phyloP scores from a whole-genome alignment of 1,284 basidiomycete genomes.

The Phaffia rhodozyma region DNA sequence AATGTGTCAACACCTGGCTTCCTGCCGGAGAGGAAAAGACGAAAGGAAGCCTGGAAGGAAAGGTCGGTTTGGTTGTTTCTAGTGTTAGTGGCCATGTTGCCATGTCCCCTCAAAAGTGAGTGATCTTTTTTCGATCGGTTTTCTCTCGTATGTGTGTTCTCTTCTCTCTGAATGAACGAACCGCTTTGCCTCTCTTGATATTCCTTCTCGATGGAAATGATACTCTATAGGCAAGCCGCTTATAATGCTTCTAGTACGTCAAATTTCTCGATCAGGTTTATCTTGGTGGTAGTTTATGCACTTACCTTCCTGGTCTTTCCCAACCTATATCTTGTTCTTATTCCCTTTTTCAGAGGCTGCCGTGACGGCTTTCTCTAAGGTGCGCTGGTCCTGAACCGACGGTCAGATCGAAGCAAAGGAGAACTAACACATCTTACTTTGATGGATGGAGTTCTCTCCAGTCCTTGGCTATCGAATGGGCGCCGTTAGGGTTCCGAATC shows the following conservation, averaged over 20 bases:
- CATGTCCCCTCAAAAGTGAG: slow-evolving; percentile 8
- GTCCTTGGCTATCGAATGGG: slow-evolving; percentile 15
- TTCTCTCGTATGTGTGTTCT: neutral
- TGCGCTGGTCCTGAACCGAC: too few species aligned
- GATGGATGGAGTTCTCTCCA: neutral
- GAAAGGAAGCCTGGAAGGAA: neutral
- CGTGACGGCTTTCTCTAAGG: slow-evolving; percentile 2
- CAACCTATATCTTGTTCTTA: neutral
- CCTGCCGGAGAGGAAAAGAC: too few species aligned
- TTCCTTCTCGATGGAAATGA: neutral
- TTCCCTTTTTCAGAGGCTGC: slow-evolving; percentile 5
- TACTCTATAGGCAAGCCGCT: neutral
- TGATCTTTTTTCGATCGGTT: neutral
- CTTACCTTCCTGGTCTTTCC: neutral
- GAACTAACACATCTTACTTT: too few species aligned
- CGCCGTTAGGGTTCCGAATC: slow-evolving; percentile 4
- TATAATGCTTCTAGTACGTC: slow-evolving; percentile 1
- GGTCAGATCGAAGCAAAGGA: too few species aligned
- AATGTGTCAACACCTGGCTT: neutral
- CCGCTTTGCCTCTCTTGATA: too few species aligned
- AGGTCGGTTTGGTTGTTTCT: neutral
- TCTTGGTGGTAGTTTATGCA: neutral
- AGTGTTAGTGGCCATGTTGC: slow-evolving; percentile 11
- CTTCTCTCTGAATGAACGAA: neutral
- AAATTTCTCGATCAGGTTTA: neutral